These are phyloP conservation scores for Cystobasidium tubakii DNA, from an alignment of 768 basidiomycete genomes.

Conservation along the genomic window DNA sequence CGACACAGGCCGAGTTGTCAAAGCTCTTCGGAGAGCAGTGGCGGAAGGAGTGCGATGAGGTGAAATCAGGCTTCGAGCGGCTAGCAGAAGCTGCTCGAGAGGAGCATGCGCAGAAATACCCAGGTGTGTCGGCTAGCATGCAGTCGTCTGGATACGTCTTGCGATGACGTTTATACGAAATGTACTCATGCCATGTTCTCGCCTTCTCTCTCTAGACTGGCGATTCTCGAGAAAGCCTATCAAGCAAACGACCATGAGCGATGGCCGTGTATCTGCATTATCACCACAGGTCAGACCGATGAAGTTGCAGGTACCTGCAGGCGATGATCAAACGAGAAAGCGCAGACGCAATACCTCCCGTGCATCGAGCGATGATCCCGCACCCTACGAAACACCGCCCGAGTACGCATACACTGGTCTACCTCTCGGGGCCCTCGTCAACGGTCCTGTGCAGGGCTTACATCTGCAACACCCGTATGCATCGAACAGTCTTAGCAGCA, in stretches of 20 bases:
- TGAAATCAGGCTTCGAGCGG: conserved; percentile 43
- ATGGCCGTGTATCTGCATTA: background rate
- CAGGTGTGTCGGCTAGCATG: conserved; percentile 37
- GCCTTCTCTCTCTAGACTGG: conserved; percentile 1
- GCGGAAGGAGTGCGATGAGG: conserved; percentile 56
- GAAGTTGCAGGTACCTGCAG: background rate
- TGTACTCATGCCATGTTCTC: background rate
- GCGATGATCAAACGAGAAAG: background rate
- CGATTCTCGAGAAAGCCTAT: conserved; percentile 9
- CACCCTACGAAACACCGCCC: background rate
- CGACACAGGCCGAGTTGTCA: conserved; percentile 63
- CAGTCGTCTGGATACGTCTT: no score
- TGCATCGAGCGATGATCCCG: background rate
- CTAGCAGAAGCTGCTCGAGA: conserved; percentile 29
- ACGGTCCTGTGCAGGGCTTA: background rate
- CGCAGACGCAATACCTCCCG: background rate
- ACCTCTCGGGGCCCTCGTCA: background rate
- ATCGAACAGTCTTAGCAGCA: background rate
- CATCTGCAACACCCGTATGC: background rate
- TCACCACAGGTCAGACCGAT: background rate
- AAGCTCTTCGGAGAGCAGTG: conserved; percentile 62
- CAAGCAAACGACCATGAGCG: background rate
- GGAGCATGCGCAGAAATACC: conserved; percentile 30
- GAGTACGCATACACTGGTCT: background rate
- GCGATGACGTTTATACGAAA: no score